Base-by-base conservation (phyloP, 352 stramenopile species). In the Globisporangium alternatum region DNA sequence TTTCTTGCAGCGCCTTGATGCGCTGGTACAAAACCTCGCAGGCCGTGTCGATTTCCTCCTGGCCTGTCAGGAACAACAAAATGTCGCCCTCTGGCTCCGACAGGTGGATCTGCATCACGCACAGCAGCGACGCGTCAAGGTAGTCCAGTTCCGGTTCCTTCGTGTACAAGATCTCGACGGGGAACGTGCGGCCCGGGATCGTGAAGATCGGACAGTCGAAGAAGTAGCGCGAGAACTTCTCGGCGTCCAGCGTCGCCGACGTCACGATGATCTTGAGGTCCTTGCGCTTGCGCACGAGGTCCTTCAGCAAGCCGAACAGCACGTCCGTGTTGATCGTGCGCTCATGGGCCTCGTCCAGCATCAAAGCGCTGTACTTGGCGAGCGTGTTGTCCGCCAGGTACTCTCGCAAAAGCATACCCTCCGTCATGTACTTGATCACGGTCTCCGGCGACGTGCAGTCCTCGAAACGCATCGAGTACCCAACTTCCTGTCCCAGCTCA, bases 401-500 rank as follows among this genome's bases (percentile, higher is more conserved):
- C 76, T 99, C 98, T 68, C 98, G 89, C 78, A 99, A 89, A 1
- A 99, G 76, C 97, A 99, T 99, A 78, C 98, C 98, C 80, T 99
- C 98, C 2, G 97, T 99, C 97, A 99, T 99, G 77, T 99, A 99
- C 82, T 99, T 99, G 71, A 99, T 99, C 56, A 98, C 89, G 1
- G 97, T 99, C 60, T 98, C 83, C 2, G 80, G 72, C n/a, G 73
- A 88, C 5, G 88, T 93, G 21, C 88, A 87, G 64, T 95, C 87
- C 51, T 96, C 83, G 44, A 97, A 93, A 66, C 83, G 91, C 60
- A 98, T 98, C 21, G 84, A 82, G 62, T 93, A 95, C 21, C 98
- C 98, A 12, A 98, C 93, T 72, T 98, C 89, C 56, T 98, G 85
- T 7, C 96, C 96, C 17, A 98, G 66, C 21, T 89, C 77, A 66